Conservation (phyloP, 129 eudicot species). For the Flaveria brownii region DNA sequence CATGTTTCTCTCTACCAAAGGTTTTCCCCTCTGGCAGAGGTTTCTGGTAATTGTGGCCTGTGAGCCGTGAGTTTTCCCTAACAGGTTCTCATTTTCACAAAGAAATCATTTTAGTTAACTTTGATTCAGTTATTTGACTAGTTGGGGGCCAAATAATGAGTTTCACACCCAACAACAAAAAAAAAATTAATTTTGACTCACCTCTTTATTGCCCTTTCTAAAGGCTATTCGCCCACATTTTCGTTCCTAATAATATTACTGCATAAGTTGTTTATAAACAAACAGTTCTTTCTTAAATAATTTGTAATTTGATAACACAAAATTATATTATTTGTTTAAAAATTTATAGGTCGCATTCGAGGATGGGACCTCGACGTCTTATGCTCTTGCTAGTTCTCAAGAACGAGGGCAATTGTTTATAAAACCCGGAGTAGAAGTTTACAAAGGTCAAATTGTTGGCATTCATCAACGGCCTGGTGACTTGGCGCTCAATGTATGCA, state of each 20-base stretch:
- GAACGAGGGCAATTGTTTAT: conserved; percentile 88
- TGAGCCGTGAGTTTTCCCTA: background rate
- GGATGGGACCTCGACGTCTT: conserved; percentile 78
- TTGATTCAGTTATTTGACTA: background rate
- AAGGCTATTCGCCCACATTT: too few species aligned
- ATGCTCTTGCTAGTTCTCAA: conserved; percentile 84
- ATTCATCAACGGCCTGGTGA: conserved; percentile 97
- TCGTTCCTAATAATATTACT: background rate
- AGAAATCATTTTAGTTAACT: too few species aligned
- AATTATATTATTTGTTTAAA: background rate
- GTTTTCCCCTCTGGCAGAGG: background rate
- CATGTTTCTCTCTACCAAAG: background rate
- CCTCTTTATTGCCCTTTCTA: too few species aligned
- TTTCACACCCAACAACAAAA: too few species aligned
- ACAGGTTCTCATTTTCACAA: background rate
- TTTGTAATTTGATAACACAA: background rate
- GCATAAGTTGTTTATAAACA: too few species aligned
- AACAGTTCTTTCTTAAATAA: too few species aligned
- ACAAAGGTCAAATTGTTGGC: conserved; percentile 88
- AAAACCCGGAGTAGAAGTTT: conserved; percentile 75
- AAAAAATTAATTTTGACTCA: too few species aligned
- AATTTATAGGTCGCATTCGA: conserved; percentile 77
- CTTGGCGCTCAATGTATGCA: conserved; percentile 78
- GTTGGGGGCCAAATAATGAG: background rate
- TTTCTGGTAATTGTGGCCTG: too few species aligned